phyloP scores from a whole-genome alignment of 441 rosid species.

The Macaranga tanarius region DNA sequence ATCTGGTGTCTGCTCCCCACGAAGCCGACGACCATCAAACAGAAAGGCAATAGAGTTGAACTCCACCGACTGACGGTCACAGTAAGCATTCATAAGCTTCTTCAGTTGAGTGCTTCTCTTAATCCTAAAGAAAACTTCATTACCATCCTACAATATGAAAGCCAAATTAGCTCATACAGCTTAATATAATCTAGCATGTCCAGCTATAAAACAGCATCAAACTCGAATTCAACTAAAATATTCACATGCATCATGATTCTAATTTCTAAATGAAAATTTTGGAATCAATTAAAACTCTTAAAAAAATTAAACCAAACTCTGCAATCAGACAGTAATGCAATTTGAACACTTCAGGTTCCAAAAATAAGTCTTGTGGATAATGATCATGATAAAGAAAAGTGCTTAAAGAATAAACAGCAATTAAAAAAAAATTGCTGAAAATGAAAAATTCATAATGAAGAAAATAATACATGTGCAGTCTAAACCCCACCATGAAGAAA shows the following conservation, averaged over 20 bases:
- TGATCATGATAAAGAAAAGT: neutral
- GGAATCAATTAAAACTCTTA: neutral
- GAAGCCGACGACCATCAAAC: constrained; percentile 65
- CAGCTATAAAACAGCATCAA: neutral
- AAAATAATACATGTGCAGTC: too few relatives aligned
- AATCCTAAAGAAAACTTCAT: constrained; percentile 67
- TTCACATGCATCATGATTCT: neutral
- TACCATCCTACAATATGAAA: constrained; percentile 51
- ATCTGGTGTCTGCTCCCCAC: constrained; percentile 64
- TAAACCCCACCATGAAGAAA: neutral
- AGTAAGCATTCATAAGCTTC: constrained; percentile 71
- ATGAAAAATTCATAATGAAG: too few relatives aligned
- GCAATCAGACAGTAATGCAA: neutral
- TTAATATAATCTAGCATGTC: neutral
- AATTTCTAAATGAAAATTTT: neutral
- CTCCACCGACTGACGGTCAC: constrained; percentile 62
- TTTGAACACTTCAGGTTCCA: neutral
- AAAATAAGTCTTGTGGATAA: neutral
- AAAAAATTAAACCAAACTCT: neutral
- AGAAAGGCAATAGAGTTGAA: constrained; percentile 57
- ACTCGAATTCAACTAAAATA: neutral
- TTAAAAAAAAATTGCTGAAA: neutral
- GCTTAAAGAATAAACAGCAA: neutral
- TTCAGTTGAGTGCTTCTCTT: constrained; percentile 61
- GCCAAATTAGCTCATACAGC: neutral